Evolutionary conservation across 164 flowering plant genomes (phyloP), one percentile per base, ranked within the genome.

Genomic region (Euptelea pleiosperma): DNA sequence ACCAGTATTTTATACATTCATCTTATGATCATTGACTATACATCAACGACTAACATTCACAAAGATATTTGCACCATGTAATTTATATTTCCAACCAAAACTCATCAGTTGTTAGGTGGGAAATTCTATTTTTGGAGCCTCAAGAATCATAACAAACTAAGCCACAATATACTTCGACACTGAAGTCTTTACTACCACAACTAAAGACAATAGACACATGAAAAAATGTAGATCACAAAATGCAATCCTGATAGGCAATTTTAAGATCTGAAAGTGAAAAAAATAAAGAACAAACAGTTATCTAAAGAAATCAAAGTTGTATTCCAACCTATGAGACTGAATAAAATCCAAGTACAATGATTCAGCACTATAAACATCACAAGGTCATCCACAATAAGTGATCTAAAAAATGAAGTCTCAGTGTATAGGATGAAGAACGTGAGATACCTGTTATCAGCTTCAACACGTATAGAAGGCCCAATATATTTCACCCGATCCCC

Each of bases 401-500:
- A n/a, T n/a, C n/a, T n/a, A n/a, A n/a, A n/a, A n/a, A n/a, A n/a
- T n/a, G n/a, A n/a, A n/a, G n/a, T n/a, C n/a, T n/a, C n/a, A n/a
- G n/a, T 41, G 30, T 46, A n/a, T 2, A 42, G 18, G 4, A 18
- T 9, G 34, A 19, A n/a, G 3, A 52, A 43, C 2, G 44, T 6
- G 51, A 34, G 56, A 60, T 21, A 92, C 98, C 96, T 89, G 67
- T 78, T 79, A 65, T 82, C 78, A 45, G 73, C 81, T 78, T 78
- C 83, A 57, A 63, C 31, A 4, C 12, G 63, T 21, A 69, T 59
- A 58, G 91, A 70, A 40, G 81, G 75, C 53, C 97, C 98, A 73
- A 75, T 56, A 48, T 87, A 89, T 62, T 84, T 93, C 36, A 93
- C 91, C 3, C 86, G 82, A 67, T 89, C 96, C 61, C 96, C 96